Evolutionary conservation across 2,329 filamentous ascomycete species (phyloP).

Genomic region (Alternaria arbusti): DNA sequence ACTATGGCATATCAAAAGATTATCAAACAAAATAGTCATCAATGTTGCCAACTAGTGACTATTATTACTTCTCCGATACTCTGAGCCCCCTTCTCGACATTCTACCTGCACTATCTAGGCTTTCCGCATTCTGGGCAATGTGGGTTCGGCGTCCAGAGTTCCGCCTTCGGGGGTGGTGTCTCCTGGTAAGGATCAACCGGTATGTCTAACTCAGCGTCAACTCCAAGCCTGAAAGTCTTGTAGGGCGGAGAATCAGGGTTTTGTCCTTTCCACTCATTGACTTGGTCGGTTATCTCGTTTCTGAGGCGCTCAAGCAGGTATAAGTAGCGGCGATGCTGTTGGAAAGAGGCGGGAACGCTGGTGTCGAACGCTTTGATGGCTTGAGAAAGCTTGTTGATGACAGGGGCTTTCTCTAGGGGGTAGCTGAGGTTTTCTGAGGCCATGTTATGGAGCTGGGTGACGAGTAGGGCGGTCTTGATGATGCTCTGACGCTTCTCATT

Average conservation of each 20-base stretch:
- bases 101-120: background rate
- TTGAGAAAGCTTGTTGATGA: background rate
- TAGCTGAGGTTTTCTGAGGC: background rate
- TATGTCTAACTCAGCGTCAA: background rate
- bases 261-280: background rate
- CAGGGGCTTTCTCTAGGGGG: background rate
- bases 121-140: background rate
- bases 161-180: background rate
- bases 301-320: background rate
- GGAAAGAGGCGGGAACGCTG: background rate
- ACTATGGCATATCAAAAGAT: background rate
- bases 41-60: no score
- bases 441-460: background rate
- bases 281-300: background rate
- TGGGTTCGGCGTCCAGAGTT: background rate
- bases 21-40: no score
- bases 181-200: background rate
- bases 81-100: no score
- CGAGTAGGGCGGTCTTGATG: background rate
- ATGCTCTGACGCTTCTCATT: background rate
- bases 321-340: background rate
- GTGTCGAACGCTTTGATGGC: background rate
- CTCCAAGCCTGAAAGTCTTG: background rate
- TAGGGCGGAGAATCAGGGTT: background rate
- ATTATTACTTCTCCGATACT: no score